Conservation (phyloP, 176 grass and related monocot genomes). For the Metroxylon sagu region DNA sequence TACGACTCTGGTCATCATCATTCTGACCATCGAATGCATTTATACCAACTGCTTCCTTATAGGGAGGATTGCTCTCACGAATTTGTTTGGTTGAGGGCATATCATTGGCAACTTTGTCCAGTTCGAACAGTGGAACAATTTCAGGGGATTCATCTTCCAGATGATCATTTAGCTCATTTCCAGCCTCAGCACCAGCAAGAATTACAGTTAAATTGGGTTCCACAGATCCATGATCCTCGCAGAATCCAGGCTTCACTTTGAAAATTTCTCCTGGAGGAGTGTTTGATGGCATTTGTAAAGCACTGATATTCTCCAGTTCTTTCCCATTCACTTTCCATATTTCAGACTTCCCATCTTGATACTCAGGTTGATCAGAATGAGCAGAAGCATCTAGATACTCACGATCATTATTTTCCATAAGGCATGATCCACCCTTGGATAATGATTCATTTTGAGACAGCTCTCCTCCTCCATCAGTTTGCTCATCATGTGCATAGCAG, state of each 20-base stretch:
- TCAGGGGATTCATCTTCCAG: slow-evolving; percentile 7
- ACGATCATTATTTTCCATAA: slow-evolving; percentile 27
- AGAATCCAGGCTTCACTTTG: slow-evolving; percentile 17
- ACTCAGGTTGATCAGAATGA: slow-evolving; percentile 33
- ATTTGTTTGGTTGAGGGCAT: too few relatives aligned
- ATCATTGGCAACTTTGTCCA: too few relatives aligned
- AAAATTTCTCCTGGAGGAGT: slow-evolving; percentile 15
- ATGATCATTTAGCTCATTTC: slow-evolving; percentile 15
- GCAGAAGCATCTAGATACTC: slow-evolving; percentile 45
- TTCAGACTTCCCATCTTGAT: slow-evolving; percentile 14
- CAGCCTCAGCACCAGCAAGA: slow-evolving; percentile 16
- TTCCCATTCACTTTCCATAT: slow-evolving; percentile 7
- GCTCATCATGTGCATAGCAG: too few relatives aligned
- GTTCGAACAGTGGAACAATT: slow-evolving; percentile 4
- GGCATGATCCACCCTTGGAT: neutral
- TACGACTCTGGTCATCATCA: too few relatives aligned
- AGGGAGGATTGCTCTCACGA: too few relatives aligned
- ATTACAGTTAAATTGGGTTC: slow-evolving; percentile 17
- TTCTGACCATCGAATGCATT: too few relatives aligned
- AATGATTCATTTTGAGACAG: neutral
- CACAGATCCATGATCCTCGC: slow-evolving; percentile 7
- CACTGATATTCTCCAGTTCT: slow-evolving; percentile 27
- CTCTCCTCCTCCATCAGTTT: neutral
- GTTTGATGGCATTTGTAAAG: slow-evolving; percentile 7
- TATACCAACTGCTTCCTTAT: too few relatives aligned